Conservation (phyloP, 441 rosid species). For the Adansonia gregorii region DNA sequence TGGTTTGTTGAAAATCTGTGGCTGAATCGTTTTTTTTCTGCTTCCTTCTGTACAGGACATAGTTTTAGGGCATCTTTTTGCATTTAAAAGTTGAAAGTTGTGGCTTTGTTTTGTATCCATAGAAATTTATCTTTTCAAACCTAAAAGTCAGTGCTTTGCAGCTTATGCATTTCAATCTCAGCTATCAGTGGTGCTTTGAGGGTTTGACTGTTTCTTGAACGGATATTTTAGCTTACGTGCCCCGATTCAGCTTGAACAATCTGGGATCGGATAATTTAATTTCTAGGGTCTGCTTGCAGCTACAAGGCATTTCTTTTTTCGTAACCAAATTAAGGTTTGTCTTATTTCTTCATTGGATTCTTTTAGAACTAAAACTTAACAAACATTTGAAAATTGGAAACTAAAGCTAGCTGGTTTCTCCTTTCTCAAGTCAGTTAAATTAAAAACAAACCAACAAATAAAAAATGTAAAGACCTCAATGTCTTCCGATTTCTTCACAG, state of each 20-base stretch:
- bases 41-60: neutral
- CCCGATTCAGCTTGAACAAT: slow-evolving; percentile 12
- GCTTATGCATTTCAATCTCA: slow-evolving; percentile 14
- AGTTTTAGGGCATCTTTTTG: neutral
- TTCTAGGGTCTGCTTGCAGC: slow-evolving; percentile 19
- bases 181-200: neutral
- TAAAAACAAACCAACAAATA: neutral
- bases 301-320: slow-evolving; percentile 1
- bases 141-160: slow-evolving; percentile 16
- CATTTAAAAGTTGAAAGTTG: slow-evolving; percentile 3
- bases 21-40: neutral
- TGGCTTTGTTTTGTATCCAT: neutral
- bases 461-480: neutral
- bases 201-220: slow-evolving; percentile 16
- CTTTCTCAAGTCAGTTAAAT: neutral
- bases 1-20: neutral
- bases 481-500: neutral
- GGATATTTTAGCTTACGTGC: neutral
- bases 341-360: slow-evolving; percentile 11
- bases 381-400: neutral
- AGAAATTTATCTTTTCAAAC: neutral
- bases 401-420: neutral
- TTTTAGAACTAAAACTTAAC: neutral
- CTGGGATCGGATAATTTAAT: slow-evolving; percentile 7
- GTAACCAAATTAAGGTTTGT: slow-evolving; percentile 16